phyloP scores from a whole-genome alignment of 2,329 filamentous ascomycete species.

The Arthroderma uncinatum region DNA sequence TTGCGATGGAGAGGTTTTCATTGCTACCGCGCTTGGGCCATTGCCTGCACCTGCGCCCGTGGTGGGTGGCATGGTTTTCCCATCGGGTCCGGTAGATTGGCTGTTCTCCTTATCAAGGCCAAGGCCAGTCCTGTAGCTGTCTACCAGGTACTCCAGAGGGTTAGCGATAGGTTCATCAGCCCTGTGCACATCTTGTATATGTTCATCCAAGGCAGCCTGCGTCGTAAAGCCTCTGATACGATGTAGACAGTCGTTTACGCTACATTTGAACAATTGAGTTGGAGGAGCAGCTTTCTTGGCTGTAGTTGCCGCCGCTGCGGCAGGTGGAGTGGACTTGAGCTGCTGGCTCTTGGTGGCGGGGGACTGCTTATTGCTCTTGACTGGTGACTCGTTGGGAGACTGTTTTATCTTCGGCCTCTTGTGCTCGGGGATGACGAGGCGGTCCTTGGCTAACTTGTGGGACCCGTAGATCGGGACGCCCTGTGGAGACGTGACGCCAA shows the following conservation, averaged over 20 bases:
- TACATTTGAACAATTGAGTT: slow-evolving; percentile 43
- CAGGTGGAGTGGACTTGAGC: slow-evolving; percentile 23
- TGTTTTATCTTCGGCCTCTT: slow-evolving; percentile 48
- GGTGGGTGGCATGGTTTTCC: slow-evolving; percentile 15
- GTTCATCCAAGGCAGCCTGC: slow-evolving; percentile 44
- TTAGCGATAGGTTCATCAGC: slow-evolving; percentile 41
- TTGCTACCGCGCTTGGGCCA: slow-evolving; percentile 22
- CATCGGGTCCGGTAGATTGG: slow-evolving; percentile 18
- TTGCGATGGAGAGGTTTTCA: slow-evolving; percentile 26
- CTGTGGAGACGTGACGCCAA: slow-evolving; percentile 43
- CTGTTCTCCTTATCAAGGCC: slow-evolving; percentile 35
- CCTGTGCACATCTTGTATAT: slow-evolving; percentile 44
- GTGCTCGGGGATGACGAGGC: slow-evolving; percentile 46
- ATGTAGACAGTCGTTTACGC: slow-evolving; percentile 42
- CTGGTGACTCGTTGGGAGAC: slow-evolving; percentile 18
- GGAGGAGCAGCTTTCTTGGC: slow-evolving; percentile 30
- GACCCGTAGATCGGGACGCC: slow-evolving; percentile 47
- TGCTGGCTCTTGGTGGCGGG: slow-evolving; percentile 20
- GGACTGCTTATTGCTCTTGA: slow-evolving; percentile 16
- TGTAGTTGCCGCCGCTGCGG: slow-evolving; percentile 32
- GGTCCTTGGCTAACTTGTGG: slow-evolving; percentile 43
- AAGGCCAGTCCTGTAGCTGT: slow-evolving; percentile 39
- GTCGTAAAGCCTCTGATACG: slow-evolving; percentile 45
- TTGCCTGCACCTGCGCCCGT: slow-evolving; percentile 19
- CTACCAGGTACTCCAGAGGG: slow-evolving; percentile 46